phyloP scores from a whole-genome alignment of 768 basidiomycete genomes.

The Inosperma sp. region DNA sequence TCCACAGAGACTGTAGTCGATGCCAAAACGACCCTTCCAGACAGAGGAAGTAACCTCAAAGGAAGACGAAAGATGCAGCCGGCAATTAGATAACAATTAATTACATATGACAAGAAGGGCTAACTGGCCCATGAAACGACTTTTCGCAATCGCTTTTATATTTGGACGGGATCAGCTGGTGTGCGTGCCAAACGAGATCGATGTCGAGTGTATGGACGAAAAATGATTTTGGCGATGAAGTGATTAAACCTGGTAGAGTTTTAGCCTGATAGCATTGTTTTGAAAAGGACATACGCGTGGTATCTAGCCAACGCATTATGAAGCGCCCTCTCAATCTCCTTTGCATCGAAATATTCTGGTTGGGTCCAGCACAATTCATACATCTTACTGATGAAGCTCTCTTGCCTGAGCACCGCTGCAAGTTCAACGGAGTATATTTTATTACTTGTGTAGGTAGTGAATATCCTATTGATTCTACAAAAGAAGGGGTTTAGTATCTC shows the following conservation, averaged over 20 bases:
- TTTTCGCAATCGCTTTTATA: constrained; percentile 43
- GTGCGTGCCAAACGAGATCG: constrained; percentile 71
- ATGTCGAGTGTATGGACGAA: constrained; percentile 63
- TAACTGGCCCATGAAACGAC: constrained; percentile 50
- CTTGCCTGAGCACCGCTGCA: constrained; percentile 54
- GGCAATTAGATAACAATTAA: not conserved
- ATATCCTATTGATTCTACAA: not conserved
- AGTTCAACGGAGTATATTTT: constrained; percentile 54
- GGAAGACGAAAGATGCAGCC: constrained; percentile 13
- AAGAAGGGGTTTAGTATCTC: not conserved
- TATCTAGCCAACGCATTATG: constrained; percentile 59
- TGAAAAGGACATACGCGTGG: constrained; percentile 29
- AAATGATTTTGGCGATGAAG: constrained; percentile 37
- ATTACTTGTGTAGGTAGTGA: constrained; percentile 48
- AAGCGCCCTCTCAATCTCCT: constrained; percentile 35
- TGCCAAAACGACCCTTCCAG: constrained; percentile 14
- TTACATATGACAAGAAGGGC: constrained; percentile 15
- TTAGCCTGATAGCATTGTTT: too few relatives aligned
- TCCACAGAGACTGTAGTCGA: constrained; percentile 18
- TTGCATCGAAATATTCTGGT: constrained; percentile 34
- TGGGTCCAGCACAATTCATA: constrained; percentile 50
- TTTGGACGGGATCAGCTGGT: too few relatives aligned
- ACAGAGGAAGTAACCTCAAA: constrained; percentile 20
- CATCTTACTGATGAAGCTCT: constrained; percentile 46
- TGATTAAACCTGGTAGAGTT: constrained; percentile 37